These are phyloP conservation scores for Neophaeococcomyces aloes DNA, from an alignment of 2,329 filamentous ascomycete genomes.

Conservation along the genomic window DNA sequence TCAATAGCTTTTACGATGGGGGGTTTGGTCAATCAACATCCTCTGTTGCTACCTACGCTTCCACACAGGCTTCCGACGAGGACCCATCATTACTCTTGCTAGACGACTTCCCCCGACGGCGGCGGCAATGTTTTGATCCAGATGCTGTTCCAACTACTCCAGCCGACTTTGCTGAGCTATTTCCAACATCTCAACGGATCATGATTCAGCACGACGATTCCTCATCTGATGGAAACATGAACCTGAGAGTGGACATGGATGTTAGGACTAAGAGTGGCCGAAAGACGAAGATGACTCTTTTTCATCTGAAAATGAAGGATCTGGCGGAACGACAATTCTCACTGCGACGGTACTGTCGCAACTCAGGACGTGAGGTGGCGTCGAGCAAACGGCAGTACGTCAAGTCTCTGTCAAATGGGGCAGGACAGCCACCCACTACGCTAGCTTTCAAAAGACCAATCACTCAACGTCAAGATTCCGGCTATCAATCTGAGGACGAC, in stretches of 20 bases:
- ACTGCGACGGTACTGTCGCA: conserved; percentile 78
- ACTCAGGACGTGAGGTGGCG: conserved; percentile 88
- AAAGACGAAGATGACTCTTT: conserved; percentile 63
- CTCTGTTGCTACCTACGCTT: conserved; percentile 72
- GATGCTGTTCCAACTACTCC: conserved; percentile 68
- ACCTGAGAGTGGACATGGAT: conserved; percentile 75
- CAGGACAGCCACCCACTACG: conserved; percentile 32
- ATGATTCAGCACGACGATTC: conserved; percentile 83
- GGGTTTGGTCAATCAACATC: conserved; percentile 27
- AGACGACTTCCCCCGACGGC: conserved; percentile 24
- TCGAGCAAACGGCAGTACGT: conserved; percentile 64
- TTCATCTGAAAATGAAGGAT: conserved; percentile 92
- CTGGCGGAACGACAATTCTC: conserved; percentile 79
- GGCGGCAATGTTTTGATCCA: conserved; percentile 51
- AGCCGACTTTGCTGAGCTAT: conserved; percentile 70
- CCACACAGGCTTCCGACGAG: conserved; percentile 44
- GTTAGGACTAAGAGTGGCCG: conserved; percentile 47
- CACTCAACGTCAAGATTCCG: conserved; percentile 49
- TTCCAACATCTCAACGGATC: conserved; percentile 72
- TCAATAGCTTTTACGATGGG: conserved; percentile 13
- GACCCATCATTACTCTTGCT: conserved; percentile 6
- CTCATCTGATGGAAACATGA: conserved; percentile 90
- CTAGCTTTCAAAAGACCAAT: conserved; percentile 44
- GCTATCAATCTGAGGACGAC: conserved; percentile 42
- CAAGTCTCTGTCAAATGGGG: conserved; percentile 35